Percentiles rank a stretch among this genome's conserved stretches.
phyloP scores from a whole-genome alignment of 371 early-diverging fungal species.

The Mortierella polycephala region DNA sequence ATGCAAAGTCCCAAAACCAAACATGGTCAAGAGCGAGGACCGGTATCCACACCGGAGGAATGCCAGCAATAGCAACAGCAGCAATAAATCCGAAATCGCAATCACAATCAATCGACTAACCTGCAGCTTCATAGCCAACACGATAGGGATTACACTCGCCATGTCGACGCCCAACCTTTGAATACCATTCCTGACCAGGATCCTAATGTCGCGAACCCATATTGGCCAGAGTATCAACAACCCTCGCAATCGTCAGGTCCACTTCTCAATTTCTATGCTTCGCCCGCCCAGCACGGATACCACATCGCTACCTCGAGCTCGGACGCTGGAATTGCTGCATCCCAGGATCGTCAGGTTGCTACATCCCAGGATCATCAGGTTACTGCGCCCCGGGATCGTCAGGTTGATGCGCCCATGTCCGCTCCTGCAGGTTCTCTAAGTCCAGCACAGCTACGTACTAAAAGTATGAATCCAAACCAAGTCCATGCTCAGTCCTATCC shows the following conservation, averaged over 20 bases:
- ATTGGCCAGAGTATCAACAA: slow-evolving; percentile 34
- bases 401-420: background rate
- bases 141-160: slow-evolving; percentile 15
- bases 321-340: too few relatives aligned
- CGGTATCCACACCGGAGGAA: background rate
- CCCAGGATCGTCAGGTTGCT: background rate
- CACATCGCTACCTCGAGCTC: background rate
- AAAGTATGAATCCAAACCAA: slow-evolving; percentile 42
- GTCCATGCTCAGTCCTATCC: slow-evolving; percentile 52
- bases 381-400: too few relatives aligned
- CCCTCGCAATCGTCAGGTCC: slow-evolving; percentile 13
- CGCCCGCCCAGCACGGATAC: slow-evolving; percentile 19
- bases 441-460: slow-evolving; percentile 6
- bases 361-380: background rate
- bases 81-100: background rate
- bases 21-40: background rate
- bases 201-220: slow-evolving; percentile 9
- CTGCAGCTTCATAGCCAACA: slow-evolving; percentile 19
- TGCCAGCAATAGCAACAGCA: slow-evolving; percentile 1
- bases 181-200: background rate
- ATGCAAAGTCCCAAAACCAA: background rate
- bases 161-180: background rate
- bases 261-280: slow-evolving; percentile 20
- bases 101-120: slow-evolving; percentile 14
- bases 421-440: slow-evolving; percentile 4